Evolutionary conservation across 257 asterid species (phyloP).

Genomic region (Catharanthus roseus): DNA sequence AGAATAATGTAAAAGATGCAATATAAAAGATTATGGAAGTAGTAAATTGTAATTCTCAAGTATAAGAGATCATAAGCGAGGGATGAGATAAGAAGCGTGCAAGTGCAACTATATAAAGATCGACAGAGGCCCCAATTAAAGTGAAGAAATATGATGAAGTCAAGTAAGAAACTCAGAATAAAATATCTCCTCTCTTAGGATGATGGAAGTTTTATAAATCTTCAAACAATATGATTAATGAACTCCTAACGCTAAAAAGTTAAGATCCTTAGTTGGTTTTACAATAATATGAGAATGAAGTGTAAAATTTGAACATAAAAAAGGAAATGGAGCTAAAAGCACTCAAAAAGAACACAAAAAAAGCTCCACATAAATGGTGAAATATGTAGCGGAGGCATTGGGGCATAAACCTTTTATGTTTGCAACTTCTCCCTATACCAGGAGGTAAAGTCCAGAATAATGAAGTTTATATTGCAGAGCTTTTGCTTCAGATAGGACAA

Average conservation of each 20-base stretch:
- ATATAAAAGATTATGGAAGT: background rate
- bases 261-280: background rate
- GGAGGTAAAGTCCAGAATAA: conserved; percentile 75
- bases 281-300: background rate
- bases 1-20: background rate
- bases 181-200: background rate
- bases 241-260: background rate
- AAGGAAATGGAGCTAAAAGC: background rate
- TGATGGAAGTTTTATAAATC: background rate
- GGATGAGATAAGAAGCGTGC: too few relatives aligned
- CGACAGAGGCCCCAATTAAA: background rate
- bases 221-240: background rate
- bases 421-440: conserved; percentile 99
- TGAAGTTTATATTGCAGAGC: conserved; percentile 80
- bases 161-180: conserved; percentile 3
- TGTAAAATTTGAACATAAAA: background rate
- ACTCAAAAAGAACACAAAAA: background rate
- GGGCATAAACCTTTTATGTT: conserved; percentile 90
- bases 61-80: too few relatives aligned
- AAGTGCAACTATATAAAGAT: background rate
- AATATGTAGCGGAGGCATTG: conserved; percentile 90
- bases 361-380: conserved; percentile 71
- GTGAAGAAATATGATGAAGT: background rate
- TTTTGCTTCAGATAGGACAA: conserved; percentile 81
- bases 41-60: too few relatives aligned